Base-by-base conservation (phyloP, 768 basidiomycete genomes). In the Vararia minispora region DNA sequence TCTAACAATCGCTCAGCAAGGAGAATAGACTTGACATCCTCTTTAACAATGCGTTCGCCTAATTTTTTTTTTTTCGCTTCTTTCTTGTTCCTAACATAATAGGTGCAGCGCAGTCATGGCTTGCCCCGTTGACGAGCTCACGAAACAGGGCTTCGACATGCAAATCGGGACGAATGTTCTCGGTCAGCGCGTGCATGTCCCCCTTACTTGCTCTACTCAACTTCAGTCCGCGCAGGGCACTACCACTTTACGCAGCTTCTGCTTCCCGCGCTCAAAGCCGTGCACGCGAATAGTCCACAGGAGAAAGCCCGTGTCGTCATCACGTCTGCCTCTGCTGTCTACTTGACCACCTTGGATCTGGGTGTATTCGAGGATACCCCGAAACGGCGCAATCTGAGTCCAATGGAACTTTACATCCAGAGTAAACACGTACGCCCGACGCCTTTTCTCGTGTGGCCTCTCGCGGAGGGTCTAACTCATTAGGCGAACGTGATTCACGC, bases 131-230 rank as follows among this genome's bases (percentile, higher is more conserved):
- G 62, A 65, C 16, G 45, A 51, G 18, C 36, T 65, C 18, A 76
- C 71, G 0, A 55, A 44, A 12, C 62, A 71, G 18, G 71, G 71
- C 5, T 74, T 69, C 39, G 75, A 76, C 46, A 49, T 71, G n/a
- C 66, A 70, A 37, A 77, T 74, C 38, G 74, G 70, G 10, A 71
- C 68, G 2, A 76, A 76, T 43, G 69, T 71, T 21, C 44, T 75
- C 7, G 72, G 72, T 66, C 39, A 14, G 54, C 37, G 24, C 16
- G 21, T n/a, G n/a, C n/a, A n/a, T n/a, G n/a, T n/a, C n/a, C n/a
- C n/a, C n/a, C n/a, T n/a, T n/a, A n/a, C n/a, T n/a, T n/a, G n/a
- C n/a, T n/a, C n/a, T n/a, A n/a, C n/a, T n/a, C n/a, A n/a, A n/a
- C n/a, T n/a, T n/a, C n/a, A n/a, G n/a, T n/a, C n/a, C n/a, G n/a